Conservation (phyloP, 768 basidiomycete species). For the Tricholoma furcatifolium region DNA sequence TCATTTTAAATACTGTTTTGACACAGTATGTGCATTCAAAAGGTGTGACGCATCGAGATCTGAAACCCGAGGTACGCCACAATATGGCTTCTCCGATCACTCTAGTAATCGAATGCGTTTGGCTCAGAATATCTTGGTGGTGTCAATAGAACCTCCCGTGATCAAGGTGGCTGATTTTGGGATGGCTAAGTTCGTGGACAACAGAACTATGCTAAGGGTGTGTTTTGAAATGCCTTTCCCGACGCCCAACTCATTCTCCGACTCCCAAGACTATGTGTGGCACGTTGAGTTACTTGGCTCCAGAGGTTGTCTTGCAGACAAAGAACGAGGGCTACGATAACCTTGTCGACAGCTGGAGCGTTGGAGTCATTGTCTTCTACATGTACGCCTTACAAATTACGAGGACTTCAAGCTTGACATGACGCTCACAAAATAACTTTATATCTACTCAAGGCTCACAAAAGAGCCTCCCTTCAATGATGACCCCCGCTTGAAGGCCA, state of each 20-base stretch:
- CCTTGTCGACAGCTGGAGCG: constrained; percentile 93
- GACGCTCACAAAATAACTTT: neutral
- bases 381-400: constrained; percentile 61
- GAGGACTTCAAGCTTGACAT: neutral
- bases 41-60: constrained; percentile 88
- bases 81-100: constrained; percentile 8
- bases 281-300: constrained; percentile 90
- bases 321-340: constrained; percentile 75
- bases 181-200: constrained; percentile 85
- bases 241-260: neutral
- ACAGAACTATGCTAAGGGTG: constrained; percentile 73
- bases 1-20: neutral
- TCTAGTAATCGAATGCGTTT: neutral
- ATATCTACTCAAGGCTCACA: constrained; percentile 65
- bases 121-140: constrained; percentile 76
- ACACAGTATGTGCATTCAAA: constrained; percentile 61
- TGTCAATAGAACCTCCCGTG: constrained; percentile 58
- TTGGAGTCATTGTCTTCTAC: constrained; percentile 91
- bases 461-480: constrained; percentile 79
- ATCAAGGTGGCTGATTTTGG: constrained; percentile 97
- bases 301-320: constrained; percentile 78
- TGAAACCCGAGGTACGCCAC: constrained; percentile 75
- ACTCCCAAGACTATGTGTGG: constrained; percentile 88
- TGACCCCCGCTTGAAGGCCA: constrained; percentile 57
- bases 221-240: constrained; percentile 15